A percentile compares a stretch with the other conserved stretches of the same genome.
Evolutionary conservation across 257 asterid species (phyloP).

Genomic region (Verbascum thapsus): DNA sequence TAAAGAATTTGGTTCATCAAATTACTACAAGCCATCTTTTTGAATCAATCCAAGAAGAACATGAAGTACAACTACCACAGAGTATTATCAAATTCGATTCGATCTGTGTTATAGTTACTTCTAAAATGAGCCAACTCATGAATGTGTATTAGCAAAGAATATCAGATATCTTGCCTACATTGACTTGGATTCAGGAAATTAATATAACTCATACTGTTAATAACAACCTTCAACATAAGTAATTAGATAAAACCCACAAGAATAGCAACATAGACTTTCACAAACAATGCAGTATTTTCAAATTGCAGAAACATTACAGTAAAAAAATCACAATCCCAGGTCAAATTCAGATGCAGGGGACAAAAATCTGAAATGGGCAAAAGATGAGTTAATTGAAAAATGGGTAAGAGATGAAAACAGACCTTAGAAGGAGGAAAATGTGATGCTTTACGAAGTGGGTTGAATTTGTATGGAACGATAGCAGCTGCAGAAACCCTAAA

Average conservation of each 20-base stretch:
- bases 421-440: constrained; percentile 71
- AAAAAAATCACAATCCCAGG: too few species aligned
- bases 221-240: too few species aligned
- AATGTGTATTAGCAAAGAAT: not conserved
- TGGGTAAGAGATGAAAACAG: constrained; percentile 12
- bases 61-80: constrained; percentile 7
- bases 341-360: not conserved
- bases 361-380: not conserved
- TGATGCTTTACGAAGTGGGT: constrained; percentile 48
- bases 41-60: constrained; percentile 1
- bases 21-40: too few species aligned
- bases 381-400: constrained; percentile 8
- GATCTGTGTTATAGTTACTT: not conserved
- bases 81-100: constrained; percentile 6
- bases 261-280: constrained; percentile 4
- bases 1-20: too few species aligned
- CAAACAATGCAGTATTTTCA: constrained; percentile 8
- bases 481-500: constrained; percentile 74
- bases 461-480: constrained; percentile 50
- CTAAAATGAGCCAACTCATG: not conserved
- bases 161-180: too few species aligned
- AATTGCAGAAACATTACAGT: too few species aligned
- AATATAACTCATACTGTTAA: too few species aligned
- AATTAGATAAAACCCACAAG: too few species aligned
- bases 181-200: too few species aligned